Evolutionary conservation across 139 green algal species (phyloP).

Genomic region (Limnomonas spitsbergensis): DNA sequence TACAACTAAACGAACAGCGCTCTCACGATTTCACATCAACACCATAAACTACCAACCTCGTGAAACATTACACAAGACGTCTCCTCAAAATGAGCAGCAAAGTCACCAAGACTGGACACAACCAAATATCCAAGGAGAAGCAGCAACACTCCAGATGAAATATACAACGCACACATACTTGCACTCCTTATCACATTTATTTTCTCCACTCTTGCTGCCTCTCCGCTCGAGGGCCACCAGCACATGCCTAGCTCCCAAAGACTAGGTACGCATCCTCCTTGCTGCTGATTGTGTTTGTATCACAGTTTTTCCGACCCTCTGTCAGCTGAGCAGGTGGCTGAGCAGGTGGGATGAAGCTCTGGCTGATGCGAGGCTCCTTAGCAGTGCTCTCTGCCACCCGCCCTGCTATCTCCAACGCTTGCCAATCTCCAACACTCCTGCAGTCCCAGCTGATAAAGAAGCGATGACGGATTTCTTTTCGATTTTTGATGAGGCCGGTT

Average conservation of each 20-base stretch:
- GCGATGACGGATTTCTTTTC: conserved; percentile 43
- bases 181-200: too few relatives aligned
- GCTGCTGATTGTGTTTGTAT: background rate
- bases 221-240: too few relatives aligned
- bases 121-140: too few relatives aligned
- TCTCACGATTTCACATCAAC: too few relatives aligned
- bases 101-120: too few relatives aligned
- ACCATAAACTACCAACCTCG: too few relatives aligned
- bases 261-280: conserved; percentile 23
- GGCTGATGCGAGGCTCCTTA: conserved; percentile 2
- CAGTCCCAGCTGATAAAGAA: conserved; percentile 2
- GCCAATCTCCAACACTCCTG: background rate
- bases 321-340: background rate
- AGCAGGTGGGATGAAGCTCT: background rate
- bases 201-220: too few relatives aligned
- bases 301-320: background rate
- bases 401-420: background rate
- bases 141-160: too few relatives aligned
- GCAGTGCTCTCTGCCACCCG: background rate
- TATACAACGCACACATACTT: too few relatives aligned
- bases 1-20: too few relatives aligned
- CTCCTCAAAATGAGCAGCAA: too few relatives aligned
- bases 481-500: conserved; percentile 37
- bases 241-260: background rate
- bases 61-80: too few relatives aligned